Evolutionary conservation across 768 basidiomycete genomes (phyloP), one percentile per base, ranked within the genome.

Genomic region (Boletus speciosus): DNA sequence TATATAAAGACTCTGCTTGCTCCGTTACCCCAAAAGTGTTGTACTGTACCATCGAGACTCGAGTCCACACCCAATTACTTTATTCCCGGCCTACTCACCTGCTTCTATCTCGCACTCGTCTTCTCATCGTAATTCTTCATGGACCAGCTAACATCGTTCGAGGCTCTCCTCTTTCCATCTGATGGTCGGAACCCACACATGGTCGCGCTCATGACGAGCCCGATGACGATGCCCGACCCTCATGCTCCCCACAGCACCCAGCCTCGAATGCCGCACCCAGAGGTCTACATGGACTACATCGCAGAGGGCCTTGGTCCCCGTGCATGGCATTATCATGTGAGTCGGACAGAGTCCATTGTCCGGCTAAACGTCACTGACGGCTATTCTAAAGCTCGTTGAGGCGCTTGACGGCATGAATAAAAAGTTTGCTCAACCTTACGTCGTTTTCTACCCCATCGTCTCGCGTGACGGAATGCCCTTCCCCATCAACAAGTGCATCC

Each of bases 231-330:
- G 54, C 72, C 74, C 16, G 70, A 74, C 52, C 76, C 78, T 43
- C 78, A 79, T 54, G 71, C 71, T 14, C 69, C 76, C 11, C 78
- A 78, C 50, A 75, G 75, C 41, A 66, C 73, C 51, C 70, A 76
- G 29, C 77, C 78, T 43, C 83, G 85, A 49, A 80, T 88, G 76
- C 90, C 90, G 0, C 90, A 92, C 68, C 90, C 90, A 11, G 88
- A 91, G 68, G 81, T 88, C 39, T 82, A 87, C 65, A 92, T 92
- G 89, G 88, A 91, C 71, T 88, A 85, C 70, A 84, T 92, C 61
- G 88, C 86, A 64, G 87, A 90, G 71, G 79, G 81, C 49, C 76
- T 81, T 55, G 85, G 84, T 32, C 71, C 81, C 16, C 78, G 83
- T 53, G 81, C 84, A 15, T 91, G 89, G 88, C 80, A 81, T 63